phyloP scores from a whole-genome alignment of 192 early-diverging fungal species.

The Neocallimastix lanati region DNA sequence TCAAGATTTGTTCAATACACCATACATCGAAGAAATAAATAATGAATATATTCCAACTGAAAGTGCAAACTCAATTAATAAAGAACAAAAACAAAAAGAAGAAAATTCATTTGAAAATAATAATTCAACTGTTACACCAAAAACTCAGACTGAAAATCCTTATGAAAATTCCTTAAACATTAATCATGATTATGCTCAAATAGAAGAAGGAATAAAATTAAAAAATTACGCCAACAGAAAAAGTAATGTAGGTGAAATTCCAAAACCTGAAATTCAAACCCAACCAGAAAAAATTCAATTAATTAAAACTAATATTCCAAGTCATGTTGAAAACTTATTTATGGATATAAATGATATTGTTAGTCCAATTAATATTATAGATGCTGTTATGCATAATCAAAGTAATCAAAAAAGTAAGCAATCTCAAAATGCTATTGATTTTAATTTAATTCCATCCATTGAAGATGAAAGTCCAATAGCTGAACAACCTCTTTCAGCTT shows the following conservation, averaged over 20 bases:
- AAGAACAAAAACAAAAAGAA: too few relatives aligned
- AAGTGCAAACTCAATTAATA: too few relatives aligned
- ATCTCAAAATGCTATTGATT: background rate
- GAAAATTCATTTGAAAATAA: too few relatives aligned
- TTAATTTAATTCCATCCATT: background rate
- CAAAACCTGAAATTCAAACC: background rate
- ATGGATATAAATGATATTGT: background rate
- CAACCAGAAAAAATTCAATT: too few relatives aligned
- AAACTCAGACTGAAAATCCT: background rate
- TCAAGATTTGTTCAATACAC: background rate
- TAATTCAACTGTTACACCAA: background rate
- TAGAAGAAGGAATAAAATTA: too few relatives aligned
- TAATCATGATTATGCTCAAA: background rate
- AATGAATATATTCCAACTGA: background rate
- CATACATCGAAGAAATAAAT: background rate
- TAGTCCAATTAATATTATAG: background rate
- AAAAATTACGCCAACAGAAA: background rate
- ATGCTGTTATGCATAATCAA: background rate
- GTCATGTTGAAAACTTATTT: background rate
- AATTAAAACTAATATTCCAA: too few relatives aligned
- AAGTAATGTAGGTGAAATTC: background rate
- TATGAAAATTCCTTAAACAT: background rate
- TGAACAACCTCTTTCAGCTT: background rate
- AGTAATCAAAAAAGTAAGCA: background rate
- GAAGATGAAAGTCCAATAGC: background rate